Evolutionary conservation across 208 protist species (phyloP).

Genomic region (Leishmania tropica): DNA sequence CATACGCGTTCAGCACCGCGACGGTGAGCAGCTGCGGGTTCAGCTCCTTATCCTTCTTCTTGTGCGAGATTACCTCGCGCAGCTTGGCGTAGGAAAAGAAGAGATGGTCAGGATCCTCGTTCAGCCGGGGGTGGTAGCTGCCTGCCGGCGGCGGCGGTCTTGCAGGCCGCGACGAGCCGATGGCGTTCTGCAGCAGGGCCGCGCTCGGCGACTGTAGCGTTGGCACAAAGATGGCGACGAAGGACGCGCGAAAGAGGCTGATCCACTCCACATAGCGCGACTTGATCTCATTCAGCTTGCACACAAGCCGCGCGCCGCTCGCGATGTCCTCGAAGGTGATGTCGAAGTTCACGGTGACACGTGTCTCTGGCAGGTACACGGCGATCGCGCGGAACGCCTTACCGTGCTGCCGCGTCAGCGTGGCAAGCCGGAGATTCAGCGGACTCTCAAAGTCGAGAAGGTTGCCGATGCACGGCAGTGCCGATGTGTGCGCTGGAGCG

Average conservation of each 20-base stretch:
- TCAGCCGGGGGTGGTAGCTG: conserved; percentile 36
- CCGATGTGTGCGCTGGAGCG: background rate
- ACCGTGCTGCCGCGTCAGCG: conserved; percentile 77
- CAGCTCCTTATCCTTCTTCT: conserved; percentile 64
- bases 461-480: conserved; percentile 32
- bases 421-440: conserved; percentile 87
- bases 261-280: conserved; percentile 79
- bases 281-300: conserved; percentile 67
- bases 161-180: conserved; percentile 39
- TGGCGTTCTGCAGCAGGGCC: conserved; percentile 71
- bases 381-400: conserved; percentile 86
- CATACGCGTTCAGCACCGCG: conserved; percentile 78
- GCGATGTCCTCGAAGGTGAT: conserved; percentile 88
- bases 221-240: conserved; percentile 81
- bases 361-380: conserved; percentile 60
- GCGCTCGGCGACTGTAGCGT: conserved; percentile 78
- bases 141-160: conserved; percentile 38
- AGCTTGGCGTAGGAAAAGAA: conserved; percentile 85
- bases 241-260: conserved; percentile 73
- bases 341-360: conserved; percentile 66
- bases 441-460: conserved; percentile 80
- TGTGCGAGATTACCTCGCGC: conserved; percentile 73
- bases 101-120: conserved; percentile 84
- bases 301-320: conserved; percentile 63
- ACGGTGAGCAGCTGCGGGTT: conserved; percentile 69